Evolutionary conservation across 73 alveolate species (phyloP), one percentile per base, ranked within the genome.

Genomic region (Breviolum minutum): DNA sequence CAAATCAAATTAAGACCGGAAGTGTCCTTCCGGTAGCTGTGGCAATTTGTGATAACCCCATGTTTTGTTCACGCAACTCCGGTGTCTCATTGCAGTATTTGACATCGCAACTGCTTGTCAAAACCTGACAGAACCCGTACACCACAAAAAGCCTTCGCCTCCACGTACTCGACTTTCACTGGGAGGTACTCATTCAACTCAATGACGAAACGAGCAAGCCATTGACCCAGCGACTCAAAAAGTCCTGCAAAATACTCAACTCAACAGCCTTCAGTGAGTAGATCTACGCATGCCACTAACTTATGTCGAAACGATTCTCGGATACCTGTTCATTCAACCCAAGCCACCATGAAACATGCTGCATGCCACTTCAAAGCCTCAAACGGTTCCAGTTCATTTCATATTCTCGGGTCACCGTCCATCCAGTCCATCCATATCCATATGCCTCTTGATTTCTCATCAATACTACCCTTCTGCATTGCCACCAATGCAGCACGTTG

Each of bases 111-210:
- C 54, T 40, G 54, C 54, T 40, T 40, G 54, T 40, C 54, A 40
- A 40, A 40, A 40, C 5, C 5, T 40, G 54, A 40, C 54, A 40
- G 54, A 40, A 40, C 54, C 54, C 54, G 54, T 20, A 69, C 77
- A 11, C 26, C 29, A n/a, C 77, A 69, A 20, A 69, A 8, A 69
- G 26, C n/a, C 60, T 12, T 20, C 1, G 62, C 97, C 97, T 90
- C 97, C 14, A 90, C 97, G 40, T 90, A 90, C 30, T 90, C 88
- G 88, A 90, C 97, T 27, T 77, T 77, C 64, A 62, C 87, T 5
- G 97, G 97, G 40, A 90, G 88, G 76, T 90, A 90, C 16, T 90
- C 79, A n/a, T 90, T 90, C 79, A 90, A 76, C 97, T 90, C 97
- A 66, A 71, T 60, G 61, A 90, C 97, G 26, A 90, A 90, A 61